A percentile compares a stretch with the other conserved stretches of the same genome.
These are phyloP conservation scores for Heliamphora pulchella DNA, from an alignment of 179 eudicot species.

Conservation along the genomic window DNA sequence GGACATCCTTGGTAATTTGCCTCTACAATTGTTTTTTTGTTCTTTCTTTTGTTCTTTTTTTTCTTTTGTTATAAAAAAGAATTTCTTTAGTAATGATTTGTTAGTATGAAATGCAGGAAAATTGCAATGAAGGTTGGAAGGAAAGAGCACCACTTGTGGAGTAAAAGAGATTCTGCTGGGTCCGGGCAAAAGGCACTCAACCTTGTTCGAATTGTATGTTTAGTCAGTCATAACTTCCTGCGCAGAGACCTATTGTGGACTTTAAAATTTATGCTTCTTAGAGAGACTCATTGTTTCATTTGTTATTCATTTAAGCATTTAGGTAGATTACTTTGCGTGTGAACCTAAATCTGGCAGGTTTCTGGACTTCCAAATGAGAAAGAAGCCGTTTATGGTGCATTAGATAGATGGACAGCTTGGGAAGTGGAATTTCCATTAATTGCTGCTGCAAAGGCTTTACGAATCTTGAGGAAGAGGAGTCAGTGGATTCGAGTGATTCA, in stretches of 20 bases:
- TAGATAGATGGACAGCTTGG: slow-evolving; percentile 88
- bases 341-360: slow-evolving; percentile 37
- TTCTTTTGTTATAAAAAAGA: neutral
- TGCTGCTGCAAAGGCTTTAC: slow-evolving; percentile 80
- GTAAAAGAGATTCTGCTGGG: slow-evolving; percentile 59
- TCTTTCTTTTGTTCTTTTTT: neutral
- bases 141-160: slow-evolving; percentile 87
- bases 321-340: neutral
- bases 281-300: neutral
- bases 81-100: slow-evolving; percentile 10
- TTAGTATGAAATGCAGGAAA: slow-evolving; percentile 32
- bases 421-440: slow-evolving; percentile 85
- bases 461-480: slow-evolving; percentile 50
- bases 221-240: neutral
- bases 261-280: neutral
- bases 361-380: slow-evolving; percentile 78
- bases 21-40: neutral
- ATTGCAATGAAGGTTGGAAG: slow-evolving; percentile 44
- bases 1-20: neutral
- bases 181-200: slow-evolving; percentile 88
- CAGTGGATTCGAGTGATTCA: slow-evolving; percentile 76
- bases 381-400: slow-evolving; percentile 72
- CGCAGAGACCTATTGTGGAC: neutral
- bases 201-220: slow-evolving; percentile 71
- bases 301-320: neutral